phyloP scores from a whole-genome alignment of 1,139 yeast species.

The Hemisphaericaspora xylofermentans region DNA sequence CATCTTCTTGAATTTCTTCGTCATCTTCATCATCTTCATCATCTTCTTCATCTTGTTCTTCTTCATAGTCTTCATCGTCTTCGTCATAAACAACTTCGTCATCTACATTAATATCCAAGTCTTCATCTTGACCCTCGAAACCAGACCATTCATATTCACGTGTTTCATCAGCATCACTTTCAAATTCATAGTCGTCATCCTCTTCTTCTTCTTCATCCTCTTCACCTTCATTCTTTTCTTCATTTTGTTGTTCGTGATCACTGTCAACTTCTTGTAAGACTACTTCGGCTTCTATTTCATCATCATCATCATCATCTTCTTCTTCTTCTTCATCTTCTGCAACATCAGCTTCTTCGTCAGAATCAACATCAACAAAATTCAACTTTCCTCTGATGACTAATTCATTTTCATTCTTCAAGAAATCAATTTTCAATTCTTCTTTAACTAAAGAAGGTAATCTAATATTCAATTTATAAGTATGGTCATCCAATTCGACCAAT shows the following conservation, averaged over 20 bases:
- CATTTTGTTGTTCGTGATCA: conserved; percentile 7
- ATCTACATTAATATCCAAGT: not conserved
- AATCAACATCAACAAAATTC: conserved; percentile 29
- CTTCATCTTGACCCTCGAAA: conserved; percentile 7
- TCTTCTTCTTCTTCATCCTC: conserved; percentile 18
- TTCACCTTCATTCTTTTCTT: conserved; percentile 2
- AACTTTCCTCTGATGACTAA: conserved; percentile 44
- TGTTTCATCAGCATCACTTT: conserved; percentile 28
- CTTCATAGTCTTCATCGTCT: conserved; percentile 13
- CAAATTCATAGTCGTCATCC: conserved; percentile 29
- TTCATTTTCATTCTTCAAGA: conserved; percentile 44
- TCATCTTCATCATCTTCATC: conserved; percentile 22
- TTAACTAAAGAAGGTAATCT: conserved; percentile 46
- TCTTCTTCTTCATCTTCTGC: conserved; percentile 16
- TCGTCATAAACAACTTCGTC: conserved; percentile 6
- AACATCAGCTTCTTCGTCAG: conserved; percentile 15
- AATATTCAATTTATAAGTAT: conserved; percentile 41
- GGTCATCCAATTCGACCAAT: conserved; percentile 39
- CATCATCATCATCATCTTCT: conserved; percentile 11
- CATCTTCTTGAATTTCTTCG: conserved; percentile 45
- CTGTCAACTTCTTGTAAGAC: conserved; percentile 6
- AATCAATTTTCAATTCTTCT: conserved; percentile 44
- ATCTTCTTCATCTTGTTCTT: conserved; percentile 17
- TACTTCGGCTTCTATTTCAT: conserved; percentile 10
- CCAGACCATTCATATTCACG: conserved; percentile 9